Percentiles rank a stretch among this genome's conserved stretches.
These are phyloP conservation scores for Puccinia triticina DNA, from an alignment of 1,284 basidiomycete genomes.

Conservation along the genomic window DNA sequence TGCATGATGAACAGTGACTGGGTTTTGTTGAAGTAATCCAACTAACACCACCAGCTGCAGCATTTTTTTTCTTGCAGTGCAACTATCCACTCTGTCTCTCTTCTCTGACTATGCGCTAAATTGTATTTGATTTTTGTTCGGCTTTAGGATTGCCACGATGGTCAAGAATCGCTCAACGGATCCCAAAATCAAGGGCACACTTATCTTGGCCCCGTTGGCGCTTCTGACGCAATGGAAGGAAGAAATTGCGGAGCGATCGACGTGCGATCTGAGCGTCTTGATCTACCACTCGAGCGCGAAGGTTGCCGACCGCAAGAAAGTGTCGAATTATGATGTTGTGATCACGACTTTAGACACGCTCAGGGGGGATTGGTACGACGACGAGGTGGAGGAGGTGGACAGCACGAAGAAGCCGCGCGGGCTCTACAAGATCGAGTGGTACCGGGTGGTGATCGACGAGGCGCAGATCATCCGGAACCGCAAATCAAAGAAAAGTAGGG, in stretches of 20 bases:
- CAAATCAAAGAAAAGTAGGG: slow-evolving; percentile 66
- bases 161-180: slow-evolving; percentile 66
- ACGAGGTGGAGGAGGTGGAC: slow-evolving; percentile 66
- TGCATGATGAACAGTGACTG: too few relatives aligned
- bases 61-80: too few relatives aligned
- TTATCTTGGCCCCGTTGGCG: slow-evolving; percentile 72
- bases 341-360: slow-evolving; percentile 69
- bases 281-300: slow-evolving; percentile 67
- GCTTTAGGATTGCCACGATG: slow-evolving; percentile 70
- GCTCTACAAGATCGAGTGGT: slow-evolving; percentile 67
- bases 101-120: too few relatives aligned
- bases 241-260: slow-evolving; percentile 68
- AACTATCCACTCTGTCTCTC: too few relatives aligned
- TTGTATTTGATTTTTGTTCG: too few relatives aligned
- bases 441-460: slow-evolving; percentile 70
- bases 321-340: slow-evolving; percentile 64
- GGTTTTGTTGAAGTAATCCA: too few relatives aligned
- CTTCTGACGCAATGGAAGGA: slow-evolving; percentile 69
- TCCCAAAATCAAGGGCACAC: slow-evolving; percentile 65
- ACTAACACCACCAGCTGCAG: too few relatives aligned
- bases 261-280: slow-evolving; percentile 60
- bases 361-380: slow-evolving; percentile 64
- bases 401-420: slow-evolving; percentile 62
- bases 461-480: slow-evolving; percentile 62
- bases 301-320: slow-evolving; percentile 58